Conservation (phyloP, 768 basidiomycete species). For the Pulveroboletus frians region DNA sequence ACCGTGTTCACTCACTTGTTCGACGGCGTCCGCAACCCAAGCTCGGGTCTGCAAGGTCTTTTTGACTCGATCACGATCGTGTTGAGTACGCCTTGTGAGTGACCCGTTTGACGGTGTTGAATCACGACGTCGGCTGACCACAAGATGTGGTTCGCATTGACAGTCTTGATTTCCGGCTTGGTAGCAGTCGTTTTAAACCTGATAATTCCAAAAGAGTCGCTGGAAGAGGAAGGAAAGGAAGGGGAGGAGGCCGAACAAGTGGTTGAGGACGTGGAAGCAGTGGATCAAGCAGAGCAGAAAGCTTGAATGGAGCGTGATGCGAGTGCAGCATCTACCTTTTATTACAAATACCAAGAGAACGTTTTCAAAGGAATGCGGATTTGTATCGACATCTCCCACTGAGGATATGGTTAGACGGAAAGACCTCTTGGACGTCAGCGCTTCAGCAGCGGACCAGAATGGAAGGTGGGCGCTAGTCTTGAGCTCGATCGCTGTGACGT, state of each 20-base stretch:
- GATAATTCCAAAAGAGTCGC: conserved; percentile 41
- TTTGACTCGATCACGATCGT: conserved; percentile 78
- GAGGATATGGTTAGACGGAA: background rate
- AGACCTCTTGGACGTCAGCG: background rate
- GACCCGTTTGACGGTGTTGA: background rate
- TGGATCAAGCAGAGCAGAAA: background rate
- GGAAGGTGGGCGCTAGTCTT: background rate
- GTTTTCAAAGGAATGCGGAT: background rate
- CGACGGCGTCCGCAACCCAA: conserved; percentile 50
- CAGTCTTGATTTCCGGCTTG: conserved; percentile 55
- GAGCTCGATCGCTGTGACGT: background rate
- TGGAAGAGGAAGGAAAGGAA: conserved; percentile 20
- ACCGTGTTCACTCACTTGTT: conserved; percentile 66
- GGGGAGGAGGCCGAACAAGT: conserved; percentile 16
- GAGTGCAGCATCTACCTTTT: background rate
- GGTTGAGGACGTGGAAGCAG: conserved; percentile 24
- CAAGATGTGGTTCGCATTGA: background rate
- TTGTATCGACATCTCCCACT: background rate
- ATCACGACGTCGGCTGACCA: background rate
- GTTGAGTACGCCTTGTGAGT: conserved; percentile 75
- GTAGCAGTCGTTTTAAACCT: conserved; percentile 55
- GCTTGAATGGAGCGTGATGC: background rate
- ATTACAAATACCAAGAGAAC: background rate
- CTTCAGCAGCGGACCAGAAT: background rate
- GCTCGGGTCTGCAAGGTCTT: conserved; percentile 56